Evolutionary conservation across 225 moss, liverwort and hornwort species (phyloP).

Genomic region (Antitrichia curtipendula): DNA sequence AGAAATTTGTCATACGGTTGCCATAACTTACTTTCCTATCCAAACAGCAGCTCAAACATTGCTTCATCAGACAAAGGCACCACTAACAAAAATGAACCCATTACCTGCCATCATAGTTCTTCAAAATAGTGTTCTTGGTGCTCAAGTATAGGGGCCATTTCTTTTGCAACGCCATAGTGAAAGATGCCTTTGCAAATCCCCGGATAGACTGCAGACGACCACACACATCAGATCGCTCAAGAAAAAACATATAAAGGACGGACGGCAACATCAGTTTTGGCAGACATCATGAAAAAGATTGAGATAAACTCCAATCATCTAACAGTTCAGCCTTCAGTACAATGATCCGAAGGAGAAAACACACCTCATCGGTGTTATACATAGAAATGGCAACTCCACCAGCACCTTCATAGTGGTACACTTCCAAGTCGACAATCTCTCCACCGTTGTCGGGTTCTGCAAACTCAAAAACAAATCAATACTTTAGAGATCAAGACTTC

Average conservation of each 20-base stretch:
- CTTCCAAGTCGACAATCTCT: constrained; percentile 48
- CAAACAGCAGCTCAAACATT: not conserved
- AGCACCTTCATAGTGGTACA: constrained; percentile 61
- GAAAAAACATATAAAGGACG: not conserved
- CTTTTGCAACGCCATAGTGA: constrained; percentile 74
- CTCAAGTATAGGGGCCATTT: constrained; percentile 89
- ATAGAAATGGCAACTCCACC: constrained; percentile 81
- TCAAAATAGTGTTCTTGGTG: constrained; percentile 94
- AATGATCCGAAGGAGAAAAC: not conserved
- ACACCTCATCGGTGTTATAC: constrained; percentile 95
- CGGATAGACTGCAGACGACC: constrained; percentile 52
- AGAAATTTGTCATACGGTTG: not conserved
- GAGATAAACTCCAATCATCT: not conserved
- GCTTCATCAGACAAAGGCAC: not conserved
- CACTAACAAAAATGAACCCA: not conserved
- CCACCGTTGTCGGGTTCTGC: constrained; percentile 69
- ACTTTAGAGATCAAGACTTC: not conserved
- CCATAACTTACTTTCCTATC: not conserved
- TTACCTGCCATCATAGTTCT: constrained; percentile 89
- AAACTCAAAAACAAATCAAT: not conserved
- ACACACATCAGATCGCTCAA: not conserved
- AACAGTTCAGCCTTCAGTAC: not conserved
- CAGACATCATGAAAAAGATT: not conserved
- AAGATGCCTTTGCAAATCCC: constrained; percentile 66
- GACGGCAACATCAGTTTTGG: not conserved